phyloP scores from a whole-genome alignment of 2,329 filamentous ascomycete species.

The Pseudohalonectria lignicola region DNA sequence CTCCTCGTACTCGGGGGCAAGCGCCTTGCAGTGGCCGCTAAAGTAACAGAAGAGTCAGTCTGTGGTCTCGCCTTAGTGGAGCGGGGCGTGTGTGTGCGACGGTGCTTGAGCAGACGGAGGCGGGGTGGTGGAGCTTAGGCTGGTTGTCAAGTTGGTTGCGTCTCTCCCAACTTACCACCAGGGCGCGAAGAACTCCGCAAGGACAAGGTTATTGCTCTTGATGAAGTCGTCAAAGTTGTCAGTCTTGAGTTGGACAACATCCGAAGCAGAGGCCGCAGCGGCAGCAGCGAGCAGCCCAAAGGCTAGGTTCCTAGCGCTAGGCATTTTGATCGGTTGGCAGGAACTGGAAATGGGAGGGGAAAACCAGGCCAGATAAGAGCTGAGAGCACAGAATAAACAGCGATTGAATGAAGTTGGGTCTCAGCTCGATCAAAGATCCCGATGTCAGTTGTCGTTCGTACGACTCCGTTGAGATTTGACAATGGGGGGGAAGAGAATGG shows the following conservation, averaged over 20 bases:
- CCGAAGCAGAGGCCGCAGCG: constrained; percentile 56
- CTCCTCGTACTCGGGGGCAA: constrained; percentile 85
- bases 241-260: constrained; percentile 76
- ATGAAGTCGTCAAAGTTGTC: constrained; percentile 84
- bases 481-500: no score
- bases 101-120: no score
- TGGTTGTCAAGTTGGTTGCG: no score
- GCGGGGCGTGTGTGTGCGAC: background rate
- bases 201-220: constrained; percentile 73
- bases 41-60: constrained; percentile 4
- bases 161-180: constrained; percentile 40
- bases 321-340: constrained; percentile 24
- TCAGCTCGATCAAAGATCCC: background rate
- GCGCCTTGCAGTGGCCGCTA: constrained; percentile 97
- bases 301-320: constrained; percentile 34
- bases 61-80: no score
- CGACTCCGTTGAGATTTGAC: no score
- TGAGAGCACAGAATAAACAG: background rate
- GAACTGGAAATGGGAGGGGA: background rate
- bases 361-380: no score
- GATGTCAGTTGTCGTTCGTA: background rate
- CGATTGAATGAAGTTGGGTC: background rate
- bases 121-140: no score
- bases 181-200: constrained; percentile 59
- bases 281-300: constrained; percentile 44